Evolutionary conservation across 2,329 filamentous ascomycete genomes (phyloP), one percentile per base, ranked within the genome.

Genomic region (Fusarium clavum): DNA sequence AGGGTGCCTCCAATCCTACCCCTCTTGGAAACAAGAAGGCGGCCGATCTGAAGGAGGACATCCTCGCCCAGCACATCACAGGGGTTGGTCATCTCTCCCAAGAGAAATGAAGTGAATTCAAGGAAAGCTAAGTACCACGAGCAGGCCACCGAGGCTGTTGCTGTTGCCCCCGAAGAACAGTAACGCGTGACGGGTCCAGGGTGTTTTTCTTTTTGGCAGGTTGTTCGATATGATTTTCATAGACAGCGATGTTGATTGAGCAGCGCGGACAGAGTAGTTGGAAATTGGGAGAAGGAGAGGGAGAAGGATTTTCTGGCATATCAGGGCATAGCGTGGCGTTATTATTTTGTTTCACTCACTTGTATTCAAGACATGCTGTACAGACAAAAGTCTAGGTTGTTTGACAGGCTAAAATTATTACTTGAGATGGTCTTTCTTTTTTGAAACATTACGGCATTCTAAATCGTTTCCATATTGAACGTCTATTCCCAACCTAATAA

Each of bases 1-100:
- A 70, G 44, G 60, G 72, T 51, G 58, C 54, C 22, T 57, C 60
- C 34, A 44, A 48, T 24, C 38, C 29, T 44, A 43, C 27, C 27
- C 27, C 27, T 9, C 40, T 55, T 34, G 52, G 52, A 29, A 56
- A 58, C 16, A 67, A 47, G 43, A 71, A 64, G 52, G 51, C 68
- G 58, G 70, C 73, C 18, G 55, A 70, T 45, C 55, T 79, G 25
- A 76, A 82, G 8, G 78, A 83, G 64, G 88, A 90, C 70, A 58
- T 83, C 13, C 80, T 82, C 57, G 88, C 87, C 4, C 87, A 90
- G 76, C 71, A 88, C 29, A 89, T 90, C 57, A 89, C 87, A 20
- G 88, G 88, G 57, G 78, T 90, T 79, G 83, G 84, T 78, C 82
- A 87, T 65, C 77, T 90, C 54, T 80, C 81, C 54, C 69, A 87